A percentile compares a stretch with the other conserved stretches of the same genome.
Evolutionary conservation across 768 basidiomycete genomes (phyloP).

Genomic region (Paxillus ammoniavirescens): DNA sequence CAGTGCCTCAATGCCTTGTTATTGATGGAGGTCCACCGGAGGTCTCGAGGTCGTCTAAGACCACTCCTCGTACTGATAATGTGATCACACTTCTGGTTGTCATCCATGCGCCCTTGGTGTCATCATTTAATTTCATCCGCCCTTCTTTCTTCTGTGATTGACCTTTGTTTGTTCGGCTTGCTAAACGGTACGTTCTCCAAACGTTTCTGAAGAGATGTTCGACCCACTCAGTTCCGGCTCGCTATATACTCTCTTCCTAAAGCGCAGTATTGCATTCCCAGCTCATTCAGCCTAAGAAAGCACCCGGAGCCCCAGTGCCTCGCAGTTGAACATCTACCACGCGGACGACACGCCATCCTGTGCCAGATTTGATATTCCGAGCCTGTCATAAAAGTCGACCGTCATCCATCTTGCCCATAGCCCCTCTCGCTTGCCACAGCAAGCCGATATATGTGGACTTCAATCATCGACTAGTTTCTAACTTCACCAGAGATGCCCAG

Average conservation of each 20-base stretch:
- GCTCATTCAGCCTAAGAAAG: conserved; percentile 13
- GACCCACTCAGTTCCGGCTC: conserved; percentile 30
- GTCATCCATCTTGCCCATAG: conserved; percentile 30
- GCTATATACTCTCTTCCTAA: conserved; percentile 25
- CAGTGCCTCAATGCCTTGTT: conserved; percentile 14
- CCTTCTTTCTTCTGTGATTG: conserved; percentile 31
- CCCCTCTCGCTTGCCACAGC: conserved; percentile 28
- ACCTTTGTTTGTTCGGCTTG: conserved; percentile 26
- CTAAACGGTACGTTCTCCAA: conserved; percentile 24
- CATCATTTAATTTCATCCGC: conserved; percentile 31
- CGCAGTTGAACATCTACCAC: conserved; percentile 20
- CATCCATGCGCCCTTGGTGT: conserved; percentile 20
- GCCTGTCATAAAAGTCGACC: conserved; percentile 24
- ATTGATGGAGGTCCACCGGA: conserved; percentile 18
- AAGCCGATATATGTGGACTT: conserved; percentile 23
- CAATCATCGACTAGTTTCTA: conserved; percentile 9
- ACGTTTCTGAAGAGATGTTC: conserved; percentile 23
- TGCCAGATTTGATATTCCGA: conserved; percentile 33
- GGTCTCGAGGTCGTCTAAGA: conserved; percentile 20
- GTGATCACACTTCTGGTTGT: conserved; percentile 25
- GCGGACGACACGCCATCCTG: conserved; percentile 31
- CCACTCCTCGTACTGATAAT: conserved; percentile 21
- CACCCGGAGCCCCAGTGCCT: conserved; percentile 13
- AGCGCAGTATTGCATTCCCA: conserved; percentile 15
- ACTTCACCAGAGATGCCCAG: conserved; percentile 16